A percentile compares a stretch with the other conserved stretches of the same genome.
These are phyloP conservation scores for Lentinula aciculospora DNA, from an alignment of 768 basidiomycete genomes.

Conservation along the genomic window DNA sequence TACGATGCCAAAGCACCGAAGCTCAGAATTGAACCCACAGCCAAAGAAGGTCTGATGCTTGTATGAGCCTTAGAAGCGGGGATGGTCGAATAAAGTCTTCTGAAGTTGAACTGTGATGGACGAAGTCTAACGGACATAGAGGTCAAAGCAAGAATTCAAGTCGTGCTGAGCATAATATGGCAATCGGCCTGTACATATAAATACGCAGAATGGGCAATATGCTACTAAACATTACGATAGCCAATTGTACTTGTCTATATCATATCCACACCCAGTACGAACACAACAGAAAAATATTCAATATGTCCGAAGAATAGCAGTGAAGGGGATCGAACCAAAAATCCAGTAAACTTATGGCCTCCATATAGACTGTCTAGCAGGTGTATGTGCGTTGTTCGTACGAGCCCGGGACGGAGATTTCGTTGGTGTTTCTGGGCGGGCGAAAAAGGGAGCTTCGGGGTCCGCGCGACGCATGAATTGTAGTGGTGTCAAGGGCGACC, in stretches of 20 bases:
- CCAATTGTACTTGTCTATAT: neutral
- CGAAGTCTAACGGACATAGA: neutral
- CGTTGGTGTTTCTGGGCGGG: slow-evolving; percentile 63
- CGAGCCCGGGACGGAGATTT: slow-evolving; percentile 42
- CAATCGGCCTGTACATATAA: neutral
- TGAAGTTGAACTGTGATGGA: neutral
- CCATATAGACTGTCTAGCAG: slow-evolving; percentile 55
- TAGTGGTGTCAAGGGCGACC: slow-evolving; percentile 73
- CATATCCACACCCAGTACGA: neutral
- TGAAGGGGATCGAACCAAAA: neutral
- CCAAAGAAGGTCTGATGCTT: neutral
- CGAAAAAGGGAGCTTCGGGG: slow-evolving; percentile 35
- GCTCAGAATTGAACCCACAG: slow-evolving; percentile 23
- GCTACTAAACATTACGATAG: no score
- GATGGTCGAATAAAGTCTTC: neutral
- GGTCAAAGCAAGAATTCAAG: neutral
- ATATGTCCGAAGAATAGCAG: neutral
- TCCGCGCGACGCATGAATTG: slow-evolving; percentile 85
- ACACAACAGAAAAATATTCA: neutral
- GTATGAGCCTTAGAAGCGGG: neutral
- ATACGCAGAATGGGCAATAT: neutral
- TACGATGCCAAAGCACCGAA: slow-evolving; percentile 35
- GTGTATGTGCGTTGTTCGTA: slow-evolving; percentile 35
- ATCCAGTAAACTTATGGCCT: slow-evolving; percentile 39
- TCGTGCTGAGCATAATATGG: no score